Base-by-base conservation (phyloP, 768 basidiomycete species). In the Termitomyces sp. region DNA sequence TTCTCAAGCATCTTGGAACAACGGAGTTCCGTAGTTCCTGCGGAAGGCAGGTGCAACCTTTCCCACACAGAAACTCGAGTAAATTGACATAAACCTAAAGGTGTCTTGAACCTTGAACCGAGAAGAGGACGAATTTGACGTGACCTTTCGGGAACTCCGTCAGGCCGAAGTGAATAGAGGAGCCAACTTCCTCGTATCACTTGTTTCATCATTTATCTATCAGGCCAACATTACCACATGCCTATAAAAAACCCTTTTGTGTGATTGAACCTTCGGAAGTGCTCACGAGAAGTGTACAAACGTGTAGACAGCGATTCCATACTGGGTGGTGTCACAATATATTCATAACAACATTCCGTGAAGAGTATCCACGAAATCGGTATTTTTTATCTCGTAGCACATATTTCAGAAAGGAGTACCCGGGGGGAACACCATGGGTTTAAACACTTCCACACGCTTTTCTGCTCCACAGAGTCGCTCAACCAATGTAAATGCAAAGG, bases 401-500 rank as follows among this genome's bases (percentile, higher is more conserved):
- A n/a, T 5, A 0, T 2, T 26, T 52, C 37, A 64, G 59, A 68
- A 82, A 28, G 75, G 79, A 3, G 81, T 81, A 13, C 77, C 73
- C 4, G 69, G 47, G 12, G 89, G 88, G 64, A 93, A 92, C 13
- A 86, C 73, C 88, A 92, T 90, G 1, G 87, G 87, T 1, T 65
- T 78, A 7, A 74, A 70, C 8, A 92, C 80, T 61, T 88, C 82
- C 20, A 76, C 76, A 5, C 87, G 74, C 69, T 82, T 88, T 39
- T 78, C 79, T 15, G 73, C 61, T 4, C 91, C 91, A 59, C 83
- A 85, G 2, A 92, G 76, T 20, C 82, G 64, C 65, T 90, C 88
- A 9, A 91, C 84, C 34, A 93, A 70, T n/a, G 84, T 85, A 55
- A 92, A 74, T 2, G 88, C 88, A 61, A 93, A 92, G 2, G 84